Percentiles rank a stretch among this genome's conserved stretches.
phyloP scores from a whole-genome alignment of 1,284 basidiomycete genomes.

The Schizopora paradoxa region DNA sequence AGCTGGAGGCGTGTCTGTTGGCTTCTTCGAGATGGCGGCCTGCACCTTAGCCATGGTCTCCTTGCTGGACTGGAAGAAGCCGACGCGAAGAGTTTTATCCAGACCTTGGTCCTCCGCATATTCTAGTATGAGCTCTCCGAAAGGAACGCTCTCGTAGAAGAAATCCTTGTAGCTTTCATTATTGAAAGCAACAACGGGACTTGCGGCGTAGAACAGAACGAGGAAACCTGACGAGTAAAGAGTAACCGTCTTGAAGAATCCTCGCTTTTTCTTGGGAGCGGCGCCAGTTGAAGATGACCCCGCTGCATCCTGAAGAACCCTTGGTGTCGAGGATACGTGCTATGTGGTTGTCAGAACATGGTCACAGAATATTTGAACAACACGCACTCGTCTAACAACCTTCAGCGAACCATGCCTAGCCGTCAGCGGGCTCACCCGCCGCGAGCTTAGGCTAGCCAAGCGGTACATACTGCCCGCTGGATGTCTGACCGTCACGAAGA shows the following conservation, averaged over 20 bases:
- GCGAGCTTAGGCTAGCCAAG: too few relatives aligned
- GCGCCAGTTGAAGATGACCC: constrained; percentile 25
- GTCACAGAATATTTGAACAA: background rate
- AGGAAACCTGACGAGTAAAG: constrained; percentile 58
- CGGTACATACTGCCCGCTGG: too few relatives aligned
- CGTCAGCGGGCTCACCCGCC: background rate
- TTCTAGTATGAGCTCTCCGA: constrained; percentile 72
- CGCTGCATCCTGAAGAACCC: constrained; percentile 52
- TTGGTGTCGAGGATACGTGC: constrained; percentile 14
- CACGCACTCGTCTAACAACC: constrained; percentile 39
- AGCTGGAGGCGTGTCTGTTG: constrained; percentile 11
- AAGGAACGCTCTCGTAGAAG: constrained; percentile 75
- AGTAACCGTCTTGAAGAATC: constrained; percentile 45
- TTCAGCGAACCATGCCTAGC: background rate
- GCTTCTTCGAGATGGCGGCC: constrained; percentile 39
- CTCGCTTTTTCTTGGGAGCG: constrained; percentile 48
- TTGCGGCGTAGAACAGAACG: constrained; percentile 77
- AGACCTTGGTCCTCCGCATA: constrained; percentile 75
- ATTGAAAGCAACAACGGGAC: constrained; percentile 69
- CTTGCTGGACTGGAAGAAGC: constrained; percentile 52
- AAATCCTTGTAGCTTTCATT: constrained; percentile 73
- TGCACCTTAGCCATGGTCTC: constrained; percentile 49
- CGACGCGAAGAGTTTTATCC: constrained; percentile 63
- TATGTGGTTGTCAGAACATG: background rate
- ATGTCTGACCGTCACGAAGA: too few relatives aligned